phyloP scores from a whole-genome alignment of 2,329 filamentous ascomycete genomes.

The Penicillium sp. region DNA sequence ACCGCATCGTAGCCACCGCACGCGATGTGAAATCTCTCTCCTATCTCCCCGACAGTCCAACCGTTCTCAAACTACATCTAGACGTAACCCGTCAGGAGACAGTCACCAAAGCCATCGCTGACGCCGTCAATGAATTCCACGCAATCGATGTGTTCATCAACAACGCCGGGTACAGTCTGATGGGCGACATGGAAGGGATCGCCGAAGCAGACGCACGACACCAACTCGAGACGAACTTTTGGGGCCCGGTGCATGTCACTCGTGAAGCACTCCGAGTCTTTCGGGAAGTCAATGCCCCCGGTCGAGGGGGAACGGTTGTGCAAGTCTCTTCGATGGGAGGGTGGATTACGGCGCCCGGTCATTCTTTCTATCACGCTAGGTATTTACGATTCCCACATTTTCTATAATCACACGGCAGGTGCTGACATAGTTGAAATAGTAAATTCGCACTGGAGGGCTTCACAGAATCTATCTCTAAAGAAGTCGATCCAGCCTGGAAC shows the following conservation, averaged over 20 bases:
- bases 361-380: conserved; percentile 42
- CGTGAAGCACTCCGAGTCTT: conserved; percentile 27
- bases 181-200: conserved; percentile 56
- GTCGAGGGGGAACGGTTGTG: conserved; percentile 53
- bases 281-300: conserved; percentile 19
- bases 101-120: conserved; percentile 38
- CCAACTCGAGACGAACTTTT: conserved; percentile 63
- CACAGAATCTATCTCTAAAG: conserved; percentile 49
- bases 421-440: conserved; percentile 8
- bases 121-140: conserved; percentile 51
- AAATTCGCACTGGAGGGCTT: conserved; percentile 54
- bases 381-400: not conserved
- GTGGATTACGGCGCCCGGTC: conserved; percentile 36
- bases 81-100: conserved; percentile 8
- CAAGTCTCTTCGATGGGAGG: conserved; percentile 59
- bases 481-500: conserved; percentile 48
- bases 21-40: conserved; percentile 43
- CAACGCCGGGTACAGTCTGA: conserved; percentile 62
- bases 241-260: conserved; percentile 58
- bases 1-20: conserved; percentile 52
- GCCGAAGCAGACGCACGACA: conserved; percentile 51
- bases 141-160: conserved; percentile 63
- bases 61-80: conserved; percentile 28
- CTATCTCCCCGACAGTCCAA: conserved; percentile 40
- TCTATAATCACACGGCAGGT: not conserved